Percentiles rank a stretch among this genome's conserved stretches.
phyloP scores from a whole-genome alignment of 2,329 filamentous ascomycete genomes.

The Aspergillus versicolor region DNA sequence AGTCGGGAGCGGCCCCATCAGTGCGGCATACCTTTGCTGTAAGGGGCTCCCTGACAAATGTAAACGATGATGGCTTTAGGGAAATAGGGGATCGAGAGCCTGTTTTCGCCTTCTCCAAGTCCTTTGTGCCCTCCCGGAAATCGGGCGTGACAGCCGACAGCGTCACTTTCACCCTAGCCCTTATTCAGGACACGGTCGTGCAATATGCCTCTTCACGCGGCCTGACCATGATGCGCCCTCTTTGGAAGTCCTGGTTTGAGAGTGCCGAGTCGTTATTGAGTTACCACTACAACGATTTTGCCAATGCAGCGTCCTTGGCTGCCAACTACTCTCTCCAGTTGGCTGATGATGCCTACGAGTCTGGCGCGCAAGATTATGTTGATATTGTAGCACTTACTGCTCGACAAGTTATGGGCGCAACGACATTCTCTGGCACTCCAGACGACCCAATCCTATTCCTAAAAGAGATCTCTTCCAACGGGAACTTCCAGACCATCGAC shows the following conservation, averaged over 20 bases:
- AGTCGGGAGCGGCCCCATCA: constrained; percentile 66
- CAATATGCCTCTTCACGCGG: constrained; percentile 77
- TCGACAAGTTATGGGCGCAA: constrained; percentile 76
- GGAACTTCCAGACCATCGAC: constrained; percentile 82
- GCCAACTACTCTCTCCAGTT: constrained; percentile 72
- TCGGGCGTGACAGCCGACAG: constrained; percentile 47
- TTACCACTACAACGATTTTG: constrained; percentile 76
- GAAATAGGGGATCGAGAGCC: constrained; percentile 75
- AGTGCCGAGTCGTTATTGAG: constrained; percentile 62
- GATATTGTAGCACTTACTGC: constrained; percentile 77
- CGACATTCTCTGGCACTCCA: constrained; percentile 69
- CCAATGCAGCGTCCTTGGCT: constrained; percentile 62
- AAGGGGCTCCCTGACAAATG: constrained; percentile 65
- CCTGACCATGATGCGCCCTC: constrained; percentile 72
- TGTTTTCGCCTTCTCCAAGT: constrained; percentile 75
- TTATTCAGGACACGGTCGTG: constrained; percentile 75
- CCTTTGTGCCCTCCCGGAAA: constrained; percentile 54
- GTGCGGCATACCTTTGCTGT: constrained; percentile 69
- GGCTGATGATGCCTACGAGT: constrained; percentile 68
- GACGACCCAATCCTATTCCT: constrained; percentile 73
- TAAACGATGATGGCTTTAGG: constrained; percentile 66
- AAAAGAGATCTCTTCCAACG: constrained; percentile 83
- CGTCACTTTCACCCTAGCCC: constrained; percentile 71
- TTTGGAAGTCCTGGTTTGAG: constrained; percentile 76
- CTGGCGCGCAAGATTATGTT: constrained; percentile 71